Evolutionary conservation across 495 filamentous ascomycete genomes (phyloP), one percentile per base, ranked within the genome.

Genomic region (Trichoderma asperelloides): DNA sequence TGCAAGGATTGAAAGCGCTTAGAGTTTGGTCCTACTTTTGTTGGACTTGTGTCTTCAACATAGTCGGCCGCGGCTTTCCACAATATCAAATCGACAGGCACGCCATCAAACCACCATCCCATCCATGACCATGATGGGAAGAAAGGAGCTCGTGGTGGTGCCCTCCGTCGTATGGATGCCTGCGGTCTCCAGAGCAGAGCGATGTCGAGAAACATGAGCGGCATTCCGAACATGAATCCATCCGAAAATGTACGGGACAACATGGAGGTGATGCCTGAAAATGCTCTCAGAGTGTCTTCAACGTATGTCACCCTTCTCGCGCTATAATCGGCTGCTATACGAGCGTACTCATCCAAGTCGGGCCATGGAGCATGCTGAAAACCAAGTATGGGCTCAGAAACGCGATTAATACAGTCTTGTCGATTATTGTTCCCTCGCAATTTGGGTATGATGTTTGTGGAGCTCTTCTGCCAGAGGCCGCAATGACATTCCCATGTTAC

Each of bases 121-220:
- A 68, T 66, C 69, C 69, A 70, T 13, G 67, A 66, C 69, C 69
- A 70, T 12, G 67, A 69, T 18, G 69, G 69, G 41, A 70, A n/a
- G 27, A 64, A 60, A 6, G 51, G 37, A 18, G 41, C 33, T 27
- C 51, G 63, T 28, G 33, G 57, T 21, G 63, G 27, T 3, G 45
- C 23, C 25, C 69, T 60, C 45, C 69, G 47, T 23, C 55, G 57
- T 40, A 70, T 70, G 2, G 63, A 45, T 27, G 63, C 63, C 7
- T 65, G 49, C n/a, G 69, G 69, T 3, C 66, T 65, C 69, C 69
- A 70, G 15, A 70, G 69, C 30, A 70, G 65, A 27, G 69, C 63
- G n/a, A 62, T 55, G 57, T 68, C 67, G 37, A 70, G 66, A 49
- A 69, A 66, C 45, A 64, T 66, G 40, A 66, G 57, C 28, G 69